phyloP scores from a whole-genome alignment of 2,329 filamentous ascomycete genomes.

The Septoria linicola region DNA sequence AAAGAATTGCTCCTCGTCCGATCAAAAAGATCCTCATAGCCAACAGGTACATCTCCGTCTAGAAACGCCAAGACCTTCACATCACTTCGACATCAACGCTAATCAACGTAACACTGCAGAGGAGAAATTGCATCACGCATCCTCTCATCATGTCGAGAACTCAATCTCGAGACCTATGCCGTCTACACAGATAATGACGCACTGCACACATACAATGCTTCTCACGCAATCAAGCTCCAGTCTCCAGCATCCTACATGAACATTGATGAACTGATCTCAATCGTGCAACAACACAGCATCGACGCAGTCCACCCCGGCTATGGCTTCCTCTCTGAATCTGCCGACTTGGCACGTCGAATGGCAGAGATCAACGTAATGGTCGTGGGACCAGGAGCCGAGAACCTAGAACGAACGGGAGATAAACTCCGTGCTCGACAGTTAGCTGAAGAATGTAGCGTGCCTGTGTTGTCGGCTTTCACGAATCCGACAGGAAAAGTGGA shows the following conservation, averaged over 20 bases:
- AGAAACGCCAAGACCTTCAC: not conserved
- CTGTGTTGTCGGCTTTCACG: conserved; percentile 51
- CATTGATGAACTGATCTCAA: conserved; percentile 48
- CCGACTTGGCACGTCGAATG: conserved; percentile 51
- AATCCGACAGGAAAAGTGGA: conserved; percentile 45
- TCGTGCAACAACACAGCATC: conserved; percentile 53
- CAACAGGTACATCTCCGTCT: conserved; percentile 26
- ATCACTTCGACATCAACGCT: not conserved
- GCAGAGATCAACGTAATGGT: conserved; percentile 50
- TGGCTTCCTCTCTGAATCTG: conserved; percentile 61
- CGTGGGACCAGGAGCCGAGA: conserved; percentile 58
- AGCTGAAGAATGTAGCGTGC: conserved; percentile 53
- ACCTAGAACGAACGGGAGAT: conserved; percentile 56
- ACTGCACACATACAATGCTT: conserved; percentile 54
- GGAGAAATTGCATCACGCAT: conserved; percentile 65
- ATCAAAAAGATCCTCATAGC: conserved; percentile 35
- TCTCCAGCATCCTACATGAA: conserved; percentile 56
- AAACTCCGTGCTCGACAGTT: conserved; percentile 56
- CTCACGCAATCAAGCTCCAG: conserved; percentile 52
- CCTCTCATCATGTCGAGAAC: conserved; percentile 59
- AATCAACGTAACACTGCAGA: conserved; percentile 40
- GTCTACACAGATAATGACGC: conserved; percentile 57
- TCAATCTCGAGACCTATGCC: conserved; percentile 56
- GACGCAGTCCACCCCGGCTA: conserved; percentile 61
- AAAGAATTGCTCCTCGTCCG: conserved; percentile 22